Evolutionary conservation across 768 basidiomycete species (phyloP), one percentile per base, ranked within the genome.

Genomic region (Tricholoma furcatifolium): DNA sequence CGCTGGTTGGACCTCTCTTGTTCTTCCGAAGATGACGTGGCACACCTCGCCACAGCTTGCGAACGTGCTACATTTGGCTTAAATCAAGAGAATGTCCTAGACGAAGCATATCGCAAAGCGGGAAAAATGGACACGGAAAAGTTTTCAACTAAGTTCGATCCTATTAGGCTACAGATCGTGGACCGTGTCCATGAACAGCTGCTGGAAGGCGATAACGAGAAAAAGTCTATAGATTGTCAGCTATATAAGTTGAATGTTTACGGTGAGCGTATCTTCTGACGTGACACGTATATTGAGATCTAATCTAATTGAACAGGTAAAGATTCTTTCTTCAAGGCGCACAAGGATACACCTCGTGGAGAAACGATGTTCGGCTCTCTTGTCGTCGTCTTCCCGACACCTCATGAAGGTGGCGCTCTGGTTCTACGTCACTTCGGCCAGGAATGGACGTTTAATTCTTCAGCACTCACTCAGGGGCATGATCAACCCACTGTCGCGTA

Each of bases 281-380:
- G n/a, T n/a, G 15, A 18, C 1, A 11, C 2, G 14, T 20, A 4
- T 6, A 24, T 30, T 3, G 27, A 11, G n/a, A 55, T 21, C n/a
- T 47, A 12, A 4, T 10, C 7, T 23, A 2, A 21, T 7, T 27
- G 4, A 18, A n/a, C 44, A 77, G 76, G 68, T 1, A 59, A 70
- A 40, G 78, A 67, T 10, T 71, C 71, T 0, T 80, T 78, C 59
- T 82, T 81, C 69, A 79, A 78, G 56, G 34, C 74, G 1, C 80
- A 80, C 56, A 68, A 73, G 38, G 81, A 81, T 52, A 79, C 79
- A 0, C 78, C 76, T 5, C 72, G 74, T 6, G 59, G 65, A 6
- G 65, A 68, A 8, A 57, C 59, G 21, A 80, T 81, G 73, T 75
- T 83, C 36, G 80, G 76, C 1, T 81, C 81, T 1, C 70, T 84